A percentile compares a stretch with the other conserved stretches of the same genome.
Evolutionary conservation across 495 filamentous ascomycete species (phyloP).

Genomic region (Opeltia flavorubescens): DNA sequence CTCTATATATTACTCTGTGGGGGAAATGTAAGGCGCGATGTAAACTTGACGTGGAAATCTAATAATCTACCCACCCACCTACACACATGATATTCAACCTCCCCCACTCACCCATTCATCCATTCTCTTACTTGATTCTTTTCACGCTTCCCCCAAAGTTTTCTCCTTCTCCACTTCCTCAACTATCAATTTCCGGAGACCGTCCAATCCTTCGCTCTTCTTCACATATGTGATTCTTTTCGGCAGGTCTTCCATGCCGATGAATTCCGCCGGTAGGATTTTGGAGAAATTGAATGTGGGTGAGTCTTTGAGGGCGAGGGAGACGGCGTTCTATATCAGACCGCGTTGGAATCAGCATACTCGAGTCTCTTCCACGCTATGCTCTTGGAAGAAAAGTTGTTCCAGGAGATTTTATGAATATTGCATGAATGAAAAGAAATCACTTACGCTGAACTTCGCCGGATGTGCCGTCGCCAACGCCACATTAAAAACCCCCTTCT

Average conservation of each 20-base stretch:
- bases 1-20: too few species aligned
- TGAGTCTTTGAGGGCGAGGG: slow-evolving; percentile 53
- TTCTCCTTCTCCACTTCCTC: not conserved
- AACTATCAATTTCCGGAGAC: slow-evolving; percentile 7
- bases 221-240: slow-evolving; percentile 37
- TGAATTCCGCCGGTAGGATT: slow-evolving; percentile 67
- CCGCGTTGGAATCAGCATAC: not conserved
- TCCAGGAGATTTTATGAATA: too few species aligned
- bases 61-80: too few species aligned
- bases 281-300: slow-evolving; percentile 55
- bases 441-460: slow-evolving; percentile 53
- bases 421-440: too few species aligned
- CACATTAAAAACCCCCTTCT: slow-evolving; percentile 45
- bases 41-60: too few species aligned
- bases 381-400: too few species aligned
- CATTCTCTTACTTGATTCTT: too few species aligned
- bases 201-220: slow-evolving; percentile 21
- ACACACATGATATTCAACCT: too few species aligned
- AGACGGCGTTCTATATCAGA: slow-evolving; percentile 51
- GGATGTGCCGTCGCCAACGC: slow-evolving; percentile 85
- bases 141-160: too few species aligned
- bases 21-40: too few species aligned
- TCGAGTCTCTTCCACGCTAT: too few species aligned
- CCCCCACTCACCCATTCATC: too few species aligned
- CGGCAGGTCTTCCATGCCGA: slow-evolving; percentile 53